Base-by-base conservation (phyloP, 176 grass and related monocot genomes). In the Alloteropsis semialata region DNA sequence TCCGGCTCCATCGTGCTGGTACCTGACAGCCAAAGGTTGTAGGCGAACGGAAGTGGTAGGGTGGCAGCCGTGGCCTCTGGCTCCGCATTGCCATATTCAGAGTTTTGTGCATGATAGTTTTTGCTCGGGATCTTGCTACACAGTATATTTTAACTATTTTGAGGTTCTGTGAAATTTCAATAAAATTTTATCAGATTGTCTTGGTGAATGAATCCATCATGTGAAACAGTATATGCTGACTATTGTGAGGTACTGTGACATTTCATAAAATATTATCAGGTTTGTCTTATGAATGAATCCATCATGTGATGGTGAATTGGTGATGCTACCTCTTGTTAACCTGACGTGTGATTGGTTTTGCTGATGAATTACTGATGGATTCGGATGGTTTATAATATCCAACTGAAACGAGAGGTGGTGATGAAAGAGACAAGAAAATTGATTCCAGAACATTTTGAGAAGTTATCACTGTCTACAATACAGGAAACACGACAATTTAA, bases 1-100 rank as follows among this genome's bases (percentile, higher is more conserved):
- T 89, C 69, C 42, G 92, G 89, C 13, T 94, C 92, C 5, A 55
- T 92, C 42, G 84, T 92, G 72, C 84, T 92, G 60, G 12, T 92
- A 34, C 87, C 87, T 33, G 77, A 83, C 64, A 66, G 41, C 18
- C 70, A 51, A 71, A 55, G 21, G 21, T 55, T n/a, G 53, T 55
- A 55, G 53, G 8, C n/a, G 53, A 55, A 9, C 22, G 21, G 21
- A 24, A 55, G 53, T 3, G 2, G 2, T 9, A 10, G 21, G 10
- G 53, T 3, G 2, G 2, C 3, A 10, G 53, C 53, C 53, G 21
- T 54, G 51, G 51, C 19, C 28, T 62, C 42, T 49, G 27, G 42
- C 17, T 14, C 59, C 32, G 28, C 28, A 46, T 46, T 45, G 67
- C 5, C 10, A 43, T 37, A 24, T 21, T 19, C 46, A 55, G 21